Evolutionary conservation across 139 green algal genomes (phyloP).

Genomic region (Pleodorina starrii): DNA sequence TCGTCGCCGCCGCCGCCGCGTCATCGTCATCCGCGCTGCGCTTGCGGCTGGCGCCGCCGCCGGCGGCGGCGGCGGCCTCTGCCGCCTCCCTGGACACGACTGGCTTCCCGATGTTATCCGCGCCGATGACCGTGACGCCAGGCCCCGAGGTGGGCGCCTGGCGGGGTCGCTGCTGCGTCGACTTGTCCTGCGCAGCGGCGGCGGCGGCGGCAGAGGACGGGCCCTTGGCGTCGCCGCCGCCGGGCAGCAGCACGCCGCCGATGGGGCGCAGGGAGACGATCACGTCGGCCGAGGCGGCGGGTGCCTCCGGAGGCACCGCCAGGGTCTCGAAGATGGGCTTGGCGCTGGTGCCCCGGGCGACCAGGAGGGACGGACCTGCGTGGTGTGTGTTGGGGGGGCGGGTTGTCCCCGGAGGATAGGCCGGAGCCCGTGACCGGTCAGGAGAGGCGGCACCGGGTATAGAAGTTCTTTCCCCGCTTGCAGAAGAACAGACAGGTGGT

Average conservation of each 20-base stretch:
- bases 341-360: conserved; percentile 60
- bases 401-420: too few species aligned
- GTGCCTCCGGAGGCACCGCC: conserved; percentile 22
- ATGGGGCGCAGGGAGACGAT: conserved; percentile 39
- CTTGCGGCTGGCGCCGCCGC: conserved; percentile 25
- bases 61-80: conserved; percentile 1
- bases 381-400: too few species aligned
- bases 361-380: conserved; percentile 61
- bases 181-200: not conserved
- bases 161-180: not conserved
- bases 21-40: not conserved
- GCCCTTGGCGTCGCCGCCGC: not conserved
- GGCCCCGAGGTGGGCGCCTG: not conserved
- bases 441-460: too few species aligned
- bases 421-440: too few species aligned
- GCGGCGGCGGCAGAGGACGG: not conserved
- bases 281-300: not conserved
- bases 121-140: conserved; percentile 51
- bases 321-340: conserved; percentile 71
- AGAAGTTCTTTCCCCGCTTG: too few species aligned
- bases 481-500: too few species aligned
- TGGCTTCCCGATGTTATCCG: conserved; percentile 55
- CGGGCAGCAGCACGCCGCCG: conserved; percentile 45
- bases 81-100: conserved; percentile 7
- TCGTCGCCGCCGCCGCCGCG: not conserved